Conservation (phyloP, 1,284 basidiomycete species). For the Tylopilus sp. region DNA sequence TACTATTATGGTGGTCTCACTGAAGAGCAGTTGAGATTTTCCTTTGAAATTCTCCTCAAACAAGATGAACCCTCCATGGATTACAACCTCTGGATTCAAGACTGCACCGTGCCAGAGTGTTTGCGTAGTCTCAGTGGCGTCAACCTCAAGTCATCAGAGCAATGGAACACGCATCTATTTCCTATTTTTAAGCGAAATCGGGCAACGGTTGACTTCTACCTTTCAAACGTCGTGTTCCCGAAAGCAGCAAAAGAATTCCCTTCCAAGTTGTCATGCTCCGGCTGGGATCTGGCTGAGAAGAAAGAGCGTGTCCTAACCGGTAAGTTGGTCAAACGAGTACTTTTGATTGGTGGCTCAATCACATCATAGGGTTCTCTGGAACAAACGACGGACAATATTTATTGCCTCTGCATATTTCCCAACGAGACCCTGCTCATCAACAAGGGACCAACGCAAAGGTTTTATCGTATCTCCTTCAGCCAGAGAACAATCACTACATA, state of each 20-base stretch:
- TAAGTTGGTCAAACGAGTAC: constrained; percentile 8
- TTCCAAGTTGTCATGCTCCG: constrained; percentile 56
- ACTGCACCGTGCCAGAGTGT: constrained; percentile 35
- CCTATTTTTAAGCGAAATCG: constrained; percentile 52
- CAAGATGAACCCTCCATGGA: constrained; percentile 56
- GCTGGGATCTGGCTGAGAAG: constrained; percentile 62
- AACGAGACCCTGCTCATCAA: constrained; percentile 55
- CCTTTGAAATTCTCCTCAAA: constrained; percentile 53
- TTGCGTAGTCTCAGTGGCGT: constrained; percentile 49
- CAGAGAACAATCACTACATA: constrained; percentile 56
- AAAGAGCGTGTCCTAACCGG: constrained; percentile 41
- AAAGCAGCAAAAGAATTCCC: constrained; percentile 59
- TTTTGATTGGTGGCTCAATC: not conserved
- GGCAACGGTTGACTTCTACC: constrained; percentile 58
- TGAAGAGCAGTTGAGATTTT: constrained; percentile 45
- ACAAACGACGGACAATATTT: constrained; percentile 66
- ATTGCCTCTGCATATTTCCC: constrained; percentile 58
- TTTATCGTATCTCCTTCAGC: constrained; percentile 53
- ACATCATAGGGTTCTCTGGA: constrained; percentile 64
- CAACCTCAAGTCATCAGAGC: constrained; percentile 54
- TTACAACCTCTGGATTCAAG: constrained; percentile 55
- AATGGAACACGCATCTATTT: constrained; percentile 42
- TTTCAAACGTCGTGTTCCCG: constrained; percentile 60
- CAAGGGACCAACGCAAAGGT: constrained; percentile 62
- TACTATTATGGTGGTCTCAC: not conserved